Conservation (phyloP, 495 filamentous ascomycete species). For the Aspergillus mulundensis region DNA sequence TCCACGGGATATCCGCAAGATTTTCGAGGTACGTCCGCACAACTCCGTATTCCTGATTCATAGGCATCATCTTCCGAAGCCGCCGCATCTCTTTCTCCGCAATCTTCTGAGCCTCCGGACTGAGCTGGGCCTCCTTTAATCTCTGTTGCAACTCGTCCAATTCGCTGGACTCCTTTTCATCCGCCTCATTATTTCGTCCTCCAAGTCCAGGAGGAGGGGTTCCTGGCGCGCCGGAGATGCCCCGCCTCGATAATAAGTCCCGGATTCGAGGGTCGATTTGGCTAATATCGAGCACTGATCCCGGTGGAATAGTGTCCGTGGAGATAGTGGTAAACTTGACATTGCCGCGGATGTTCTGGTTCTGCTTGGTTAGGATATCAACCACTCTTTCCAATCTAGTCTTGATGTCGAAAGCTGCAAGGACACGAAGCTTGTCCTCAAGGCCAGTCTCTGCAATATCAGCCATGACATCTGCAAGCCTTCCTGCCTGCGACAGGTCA, state of each 20-base stretch:
- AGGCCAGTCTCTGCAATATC: constrained; percentile 80
- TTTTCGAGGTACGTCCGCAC: constrained; percentile 94
- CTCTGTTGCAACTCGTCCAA: constrained; percentile 88
- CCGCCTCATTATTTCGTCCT: constrained; percentile 47
- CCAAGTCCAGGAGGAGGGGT: constrained; percentile 48
- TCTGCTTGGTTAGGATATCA: constrained; percentile 73
- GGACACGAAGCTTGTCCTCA: constrained; percentile 82
- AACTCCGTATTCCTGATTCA: constrained; percentile 92
- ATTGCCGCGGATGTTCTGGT: constrained; percentile 74
- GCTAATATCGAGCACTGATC: constrained; percentile 50
- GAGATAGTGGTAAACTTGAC: constrained; percentile 72
- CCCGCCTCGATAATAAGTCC: constrained; percentile 48
- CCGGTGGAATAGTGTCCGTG: constrained; percentile 52
- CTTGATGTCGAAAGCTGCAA: constrained; percentile 71
- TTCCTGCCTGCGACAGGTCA: constrained; percentile 71
- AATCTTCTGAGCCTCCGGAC: constrained; percentile 73
- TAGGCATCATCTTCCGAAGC: constrained; percentile 90
- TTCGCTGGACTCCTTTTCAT: constrained; percentile 75
- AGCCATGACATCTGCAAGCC: constrained; percentile 93
- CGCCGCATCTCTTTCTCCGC: constrained; percentile 85
- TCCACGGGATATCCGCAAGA: constrained; percentile 92
- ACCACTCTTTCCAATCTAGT: constrained; percentile 75
- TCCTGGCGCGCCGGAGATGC: constrained; percentile 48
- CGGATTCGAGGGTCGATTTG: constrained; percentile 50
- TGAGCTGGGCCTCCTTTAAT: constrained; percentile 74